Base-by-base conservation (phyloP, 2,329 filamentous ascomycete species). In the Didymella pinodella region DNA sequence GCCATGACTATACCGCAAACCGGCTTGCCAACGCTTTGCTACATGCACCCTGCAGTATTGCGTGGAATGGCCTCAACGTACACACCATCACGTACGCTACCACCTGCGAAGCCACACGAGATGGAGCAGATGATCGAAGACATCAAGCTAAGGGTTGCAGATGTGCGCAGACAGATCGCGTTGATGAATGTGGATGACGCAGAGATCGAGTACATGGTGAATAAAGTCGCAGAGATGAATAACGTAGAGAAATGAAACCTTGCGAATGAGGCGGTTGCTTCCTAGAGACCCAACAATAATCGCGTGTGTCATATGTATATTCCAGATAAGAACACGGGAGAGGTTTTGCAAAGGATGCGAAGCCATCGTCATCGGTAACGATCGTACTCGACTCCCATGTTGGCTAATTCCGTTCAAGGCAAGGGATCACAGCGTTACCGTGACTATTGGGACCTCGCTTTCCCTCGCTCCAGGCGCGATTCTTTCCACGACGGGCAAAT, bases 1-100 rank as follows among this genome's bases (percentile, higher is more conserved):
- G n/a, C 11, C 14, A 54, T 54, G 43, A 41, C 22, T 1, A 32
- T 47, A 29, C 50, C 50, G 4, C 50, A 47, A 47, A 47, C 43
- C 4, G 32, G 32, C 18, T 34, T 54, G 7, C 50, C 50, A 25
- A 32, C 31, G 25, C 32, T 47, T 11, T 29, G 50, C 32, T 54
- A 47, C 34, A 22, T 54, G 5, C 43, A 47, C 20, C 50, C 50
- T 2, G 12, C 25, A 36, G 7, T 40, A 3, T 18, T 47, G 43
- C 50, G 26, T 28, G 32, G 43, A 8, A 47, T 47, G 50, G 50
- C 50, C 11, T 47, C 32, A n/a, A 46, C 22, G 3, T 28, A 55
- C 28, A 29, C 5, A 8, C 44, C 28, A 2, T 25, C 44, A 20
- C 28, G 18, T 7, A 47, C 29, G n/a, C 11, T 46, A 22, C 32